Evolutionary conservation across 75 land plant genomes (phyloP).

Genomic region (Pinus taeda): DNA sequence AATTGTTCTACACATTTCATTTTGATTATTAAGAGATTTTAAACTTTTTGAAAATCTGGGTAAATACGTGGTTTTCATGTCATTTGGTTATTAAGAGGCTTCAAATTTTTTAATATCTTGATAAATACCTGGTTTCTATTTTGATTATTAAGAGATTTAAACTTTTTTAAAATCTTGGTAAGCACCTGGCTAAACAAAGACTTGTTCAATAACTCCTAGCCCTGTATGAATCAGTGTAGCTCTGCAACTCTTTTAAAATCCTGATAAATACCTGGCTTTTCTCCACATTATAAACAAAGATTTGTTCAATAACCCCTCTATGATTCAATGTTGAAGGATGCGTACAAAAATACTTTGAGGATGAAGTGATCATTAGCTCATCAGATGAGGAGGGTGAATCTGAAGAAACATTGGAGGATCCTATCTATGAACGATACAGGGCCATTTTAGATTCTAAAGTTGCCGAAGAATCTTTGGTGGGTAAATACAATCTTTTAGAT

Average conservation of each 20-base stretch:
- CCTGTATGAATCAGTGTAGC: not conserved
- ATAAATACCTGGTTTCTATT: no score
- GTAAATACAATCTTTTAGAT: not conserved
- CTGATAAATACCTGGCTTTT: not conserved
- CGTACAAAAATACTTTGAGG: conserved; percentile 44
- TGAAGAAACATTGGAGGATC: conserved; percentile 30
- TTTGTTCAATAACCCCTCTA: not conserved
- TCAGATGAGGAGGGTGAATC: conserved; percentile 4
- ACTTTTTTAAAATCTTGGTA: not conserved
- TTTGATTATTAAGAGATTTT: no score
- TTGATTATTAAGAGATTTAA: no score
- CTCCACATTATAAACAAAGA: not conserved
- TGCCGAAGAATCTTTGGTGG: conserved; percentile 61
- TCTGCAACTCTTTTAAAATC: not conserved
- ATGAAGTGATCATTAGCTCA: not conserved
- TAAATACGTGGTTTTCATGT: no score
- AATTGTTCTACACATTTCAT: no score
- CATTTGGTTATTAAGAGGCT: no score
- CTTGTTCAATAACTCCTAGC: no score
- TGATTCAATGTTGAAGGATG: conserved; percentile 34
- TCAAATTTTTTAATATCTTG: no score
- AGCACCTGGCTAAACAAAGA: no score
- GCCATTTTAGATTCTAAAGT: conserved; percentile 68
- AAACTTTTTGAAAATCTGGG: no score
- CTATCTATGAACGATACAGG: conserved; percentile 43